phyloP scores from a whole-genome alignment of 1,284 basidiomycete species.

The Heterobasidion annosum region DNA sequence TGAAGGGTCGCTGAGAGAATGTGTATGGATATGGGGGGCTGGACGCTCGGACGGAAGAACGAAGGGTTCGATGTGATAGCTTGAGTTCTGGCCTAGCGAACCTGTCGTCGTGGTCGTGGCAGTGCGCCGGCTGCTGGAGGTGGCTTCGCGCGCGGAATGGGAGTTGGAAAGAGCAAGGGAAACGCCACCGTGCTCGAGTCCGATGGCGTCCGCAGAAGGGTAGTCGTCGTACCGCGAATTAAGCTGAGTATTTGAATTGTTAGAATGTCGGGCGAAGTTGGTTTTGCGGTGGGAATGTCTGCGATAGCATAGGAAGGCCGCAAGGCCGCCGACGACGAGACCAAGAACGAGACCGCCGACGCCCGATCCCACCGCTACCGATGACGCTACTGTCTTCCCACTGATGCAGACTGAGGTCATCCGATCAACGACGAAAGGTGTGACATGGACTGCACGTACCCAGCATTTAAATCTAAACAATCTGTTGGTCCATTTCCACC shows the following conservation, averaged over 20 bases:
- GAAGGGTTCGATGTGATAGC: slow-evolving; percentile 39
- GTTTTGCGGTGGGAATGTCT: neutral
- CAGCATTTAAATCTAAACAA: slow-evolving; percentile 26
- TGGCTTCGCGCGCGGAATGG: neutral
- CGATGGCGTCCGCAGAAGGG: neutral
- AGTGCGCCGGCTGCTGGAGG: neutral
- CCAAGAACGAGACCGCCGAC: slow-evolving; percentile 36
- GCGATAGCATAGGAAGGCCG: slow-evolving; percentile 18
- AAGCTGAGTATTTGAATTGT: neutral
- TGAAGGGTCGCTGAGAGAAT: slow-evolving; percentile 4
- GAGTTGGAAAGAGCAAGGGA: neutral
- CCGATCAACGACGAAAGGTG: neutral
- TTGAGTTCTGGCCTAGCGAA: neutral
- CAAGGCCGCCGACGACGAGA: slow-evolving; percentile 24
- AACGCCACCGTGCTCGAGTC: neutral
- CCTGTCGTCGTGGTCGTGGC: neutral
- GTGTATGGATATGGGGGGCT: neutral
- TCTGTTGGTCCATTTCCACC: slow-evolving; percentile 26
- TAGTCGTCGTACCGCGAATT: neutral
- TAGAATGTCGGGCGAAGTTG: neutral
- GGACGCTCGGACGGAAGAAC: slow-evolving; percentile 4
- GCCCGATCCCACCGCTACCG: slow-evolving; percentile 28
- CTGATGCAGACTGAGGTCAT: neutral
- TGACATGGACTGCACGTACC: slow-evolving; percentile 4
- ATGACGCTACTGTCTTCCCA: slow-evolving; percentile 10